phyloP scores from a whole-genome alignment of 352 stramenopile species.

The Blastocystis sp. region DNA sequence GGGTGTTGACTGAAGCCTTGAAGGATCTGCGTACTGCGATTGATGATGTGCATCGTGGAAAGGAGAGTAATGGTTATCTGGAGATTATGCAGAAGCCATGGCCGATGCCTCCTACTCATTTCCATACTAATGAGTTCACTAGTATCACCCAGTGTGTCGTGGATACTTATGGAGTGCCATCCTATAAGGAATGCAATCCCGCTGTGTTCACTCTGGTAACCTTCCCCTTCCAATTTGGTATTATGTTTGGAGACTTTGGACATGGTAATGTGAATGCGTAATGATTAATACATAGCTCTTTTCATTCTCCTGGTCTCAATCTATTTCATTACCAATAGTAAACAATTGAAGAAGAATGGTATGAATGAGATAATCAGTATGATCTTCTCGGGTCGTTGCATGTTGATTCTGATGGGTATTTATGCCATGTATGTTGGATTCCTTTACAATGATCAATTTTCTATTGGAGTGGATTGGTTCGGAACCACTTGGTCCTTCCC shows the following conservation, averaged over 20 bases:
- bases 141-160: slow-evolving; percentile 95
- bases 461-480: slow-evolving; percentile 92
- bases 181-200: slow-evolving; percentile 96
- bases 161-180: slow-evolving; percentile 95
- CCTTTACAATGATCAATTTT: slow-evolving; percentile 99
- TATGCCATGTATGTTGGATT: slow-evolving; percentile 95
- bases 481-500: slow-evolving; percentile 87
- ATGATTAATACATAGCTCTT: slow-evolving; percentile 68
- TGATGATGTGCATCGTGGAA: slow-evolving; percentile 85
- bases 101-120: slow-evolving; percentile 93
- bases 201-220: slow-evolving; percentile 96
- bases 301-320: slow-evolving; percentile 88
- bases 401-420: slow-evolving; percentile 96
- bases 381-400: slow-evolving; percentile 80
- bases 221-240: slow-evolving; percentile 97
- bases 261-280: slow-evolving; percentile 76
- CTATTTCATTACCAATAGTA: slow-evolving; percentile 90
- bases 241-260: slow-evolving; percentile 99
- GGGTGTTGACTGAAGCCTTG: slow-evolving; percentile 84
- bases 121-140: slow-evolving; percentile 98
- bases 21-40: slow-evolving; percentile 73
- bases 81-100: slow-evolving; percentile 89
- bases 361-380: slow-evolving; percentile 70
- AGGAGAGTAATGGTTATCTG: slow-evolving; percentile 86
- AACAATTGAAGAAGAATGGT: slow-evolving; percentile 73